Conservation (phyloP, 2,329 filamentous ascomycete species). For the Fusarium proliferatum region DNA sequence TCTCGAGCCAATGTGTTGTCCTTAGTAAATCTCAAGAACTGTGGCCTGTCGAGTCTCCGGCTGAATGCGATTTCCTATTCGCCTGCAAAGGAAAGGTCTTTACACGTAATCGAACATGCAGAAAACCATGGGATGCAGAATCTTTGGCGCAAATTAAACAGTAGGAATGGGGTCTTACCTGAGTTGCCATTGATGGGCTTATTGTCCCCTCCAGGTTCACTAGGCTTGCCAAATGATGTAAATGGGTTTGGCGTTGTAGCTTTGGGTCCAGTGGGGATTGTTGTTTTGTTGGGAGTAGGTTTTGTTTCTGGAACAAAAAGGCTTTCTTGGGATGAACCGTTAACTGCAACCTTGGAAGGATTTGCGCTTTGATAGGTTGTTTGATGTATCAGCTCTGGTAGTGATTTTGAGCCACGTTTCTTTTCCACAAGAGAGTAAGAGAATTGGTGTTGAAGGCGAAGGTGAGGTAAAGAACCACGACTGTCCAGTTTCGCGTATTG, state of each 20-base stretch:
- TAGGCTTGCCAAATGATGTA: conserved; percentile 16
- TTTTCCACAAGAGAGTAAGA: conserved; percentile 68
- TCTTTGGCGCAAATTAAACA: conserved; percentile 41
- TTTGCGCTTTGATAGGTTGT: conserved; percentile 60
- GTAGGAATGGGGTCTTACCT: conserved; percentile 41
- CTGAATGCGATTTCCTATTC: conserved; percentile 41
- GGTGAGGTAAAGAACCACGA: conserved; percentile 58
- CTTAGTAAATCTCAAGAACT: conserved; percentile 26
- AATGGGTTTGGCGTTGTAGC: conserved; percentile 22
- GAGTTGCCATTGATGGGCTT: conserved; percentile 23
- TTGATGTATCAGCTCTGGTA: conserved; percentile 66
- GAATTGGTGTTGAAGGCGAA: conserved; percentile 65
- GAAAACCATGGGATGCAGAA: conserved; percentile 36
- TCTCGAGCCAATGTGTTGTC: conserved; percentile 40
- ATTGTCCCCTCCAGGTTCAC: conserved; percentile 10
- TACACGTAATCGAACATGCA: conserved; percentile 15
- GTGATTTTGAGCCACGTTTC: conserved; percentile 64
- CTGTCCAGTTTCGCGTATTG: conserved; percentile 59
- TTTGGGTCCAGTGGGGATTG: conserved; percentile 11
- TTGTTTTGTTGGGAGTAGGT: conserved; percentile 3
- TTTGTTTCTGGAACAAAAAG: conserved; percentile 45
- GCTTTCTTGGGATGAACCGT: conserved; percentile 41
- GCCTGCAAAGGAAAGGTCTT: conserved; percentile 32
- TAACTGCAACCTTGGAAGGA: conserved; percentile 15
- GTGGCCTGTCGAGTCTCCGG: conserved; percentile 44